phyloP scores from a whole-genome alignment of 225 moss, liverwort and hornwort species.

The Sphagnum tenellum region DNA sequence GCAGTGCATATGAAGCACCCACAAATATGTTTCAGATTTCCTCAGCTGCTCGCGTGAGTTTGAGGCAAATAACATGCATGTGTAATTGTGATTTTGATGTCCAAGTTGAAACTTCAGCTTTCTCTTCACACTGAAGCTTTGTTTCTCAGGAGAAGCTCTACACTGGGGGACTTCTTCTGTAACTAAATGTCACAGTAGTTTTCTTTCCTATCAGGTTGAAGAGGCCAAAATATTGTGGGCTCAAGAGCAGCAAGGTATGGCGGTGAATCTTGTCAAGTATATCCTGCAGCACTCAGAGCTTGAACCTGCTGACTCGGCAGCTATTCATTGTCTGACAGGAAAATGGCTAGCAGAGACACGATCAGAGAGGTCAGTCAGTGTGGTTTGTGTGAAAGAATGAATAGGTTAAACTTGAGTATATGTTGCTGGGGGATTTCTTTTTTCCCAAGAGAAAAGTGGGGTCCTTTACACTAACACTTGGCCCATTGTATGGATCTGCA shows the following conservation, averaged over 20 bases:
- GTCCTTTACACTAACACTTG: too few relatives aligned
- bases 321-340: conserved; percentile 76
- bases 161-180: too few relatives aligned
- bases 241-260: conserved; percentile 93
- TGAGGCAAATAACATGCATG: not conserved
- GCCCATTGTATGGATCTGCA: conserved; percentile 10
- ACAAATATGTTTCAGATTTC: conserved; percentile 23
- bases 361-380: conserved; percentile 57
- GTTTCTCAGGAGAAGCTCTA: too few relatives aligned
- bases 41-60: conserved; percentile 39
- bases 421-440: too few relatives aligned
- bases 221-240: conserved; percentile 97
- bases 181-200: too few relatives aligned
- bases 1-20: conserved; percentile 5
- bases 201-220: conserved; percentile 49
- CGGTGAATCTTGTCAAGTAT: conserved; percentile 79
- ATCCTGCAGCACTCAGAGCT: conserved; percentile 49
- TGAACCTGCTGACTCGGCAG: conserved; percentile 47
- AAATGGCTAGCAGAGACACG: conserved; percentile 95
- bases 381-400: too few relatives aligned
- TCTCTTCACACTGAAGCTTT: too few relatives aligned
- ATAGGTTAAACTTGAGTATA: too few relatives aligned
- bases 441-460: too few relatives aligned
- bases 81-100: too few relatives aligned
- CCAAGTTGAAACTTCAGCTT: too few relatives aligned